phyloP scores from a whole-genome alignment of 106 monocot genomes.

The Allium sativum region DNA sequence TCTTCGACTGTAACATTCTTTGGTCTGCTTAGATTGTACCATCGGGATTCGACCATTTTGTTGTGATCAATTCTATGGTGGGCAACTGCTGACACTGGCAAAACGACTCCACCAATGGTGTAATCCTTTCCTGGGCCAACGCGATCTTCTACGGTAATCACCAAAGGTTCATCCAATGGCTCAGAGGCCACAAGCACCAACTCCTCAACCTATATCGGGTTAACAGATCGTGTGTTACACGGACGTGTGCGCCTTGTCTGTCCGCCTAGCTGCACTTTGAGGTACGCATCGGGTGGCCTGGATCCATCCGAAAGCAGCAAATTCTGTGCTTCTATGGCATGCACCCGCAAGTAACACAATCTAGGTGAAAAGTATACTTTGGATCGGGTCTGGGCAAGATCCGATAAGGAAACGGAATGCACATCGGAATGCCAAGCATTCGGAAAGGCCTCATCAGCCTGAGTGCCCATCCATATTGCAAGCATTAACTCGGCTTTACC shows the following conservation, averaged over 20 bases:
- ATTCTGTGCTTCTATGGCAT: slow-evolving; percentile 71
- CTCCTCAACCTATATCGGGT: slow-evolving; percentile 77
- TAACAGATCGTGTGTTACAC: slow-evolving; percentile 8
- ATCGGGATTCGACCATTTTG: not conserved
- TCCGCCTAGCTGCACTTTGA: slow-evolving; percentile 54
- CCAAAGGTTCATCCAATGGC: slow-evolving; percentile 68
- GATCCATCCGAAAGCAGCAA: slow-evolving; percentile 27
- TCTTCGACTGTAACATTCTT: not conserved
- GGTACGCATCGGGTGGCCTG: slow-evolving; percentile 21
- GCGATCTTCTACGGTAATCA: slow-evolving; percentile 59
- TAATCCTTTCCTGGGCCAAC: slow-evolving; percentile 41
- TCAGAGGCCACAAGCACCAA: slow-evolving; percentile 73
- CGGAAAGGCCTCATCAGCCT: slow-evolving; percentile 85
- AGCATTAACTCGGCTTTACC: slow-evolving; percentile 66
- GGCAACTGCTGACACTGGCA: not conserved
- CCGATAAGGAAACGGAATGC: slow-evolving; percentile 23
- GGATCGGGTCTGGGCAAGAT: slow-evolving; percentile 43
- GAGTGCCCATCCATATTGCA: slow-evolving; percentile 79
- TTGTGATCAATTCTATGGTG: not conserved
- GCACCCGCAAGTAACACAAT: slow-evolving; percentile 64
- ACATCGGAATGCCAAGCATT: slow-evolving; percentile 77
- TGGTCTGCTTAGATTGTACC: not conserved
- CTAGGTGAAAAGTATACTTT: slow-evolving; percentile 94
- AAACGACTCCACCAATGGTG: slow-evolving; percentile 28
- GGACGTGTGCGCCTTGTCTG: slow-evolving; percentile 56